Evolutionary conservation across 495 filamentous ascomycete species (phyloP).

Genomic region (Hyphodiscus hymeniophilus): DNA sequence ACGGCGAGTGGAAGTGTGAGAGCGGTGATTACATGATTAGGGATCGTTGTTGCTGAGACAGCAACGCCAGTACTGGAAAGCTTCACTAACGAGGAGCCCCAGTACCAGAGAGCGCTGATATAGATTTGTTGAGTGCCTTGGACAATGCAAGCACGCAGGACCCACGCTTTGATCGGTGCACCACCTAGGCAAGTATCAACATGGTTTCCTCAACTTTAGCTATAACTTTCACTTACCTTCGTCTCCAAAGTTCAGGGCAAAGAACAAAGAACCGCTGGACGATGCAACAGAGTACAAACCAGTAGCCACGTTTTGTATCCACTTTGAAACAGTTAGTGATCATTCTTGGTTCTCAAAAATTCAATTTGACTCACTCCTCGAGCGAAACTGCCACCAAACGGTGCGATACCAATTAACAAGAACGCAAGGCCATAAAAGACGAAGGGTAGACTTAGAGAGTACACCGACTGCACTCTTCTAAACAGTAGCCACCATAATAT

Average conservation of each 20-base stretch:
- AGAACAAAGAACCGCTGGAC: constrained; percentile 51
- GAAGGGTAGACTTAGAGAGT: constrained; percentile 50
- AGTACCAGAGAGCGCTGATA: constrained; percentile 57
- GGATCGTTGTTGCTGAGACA: constrained; percentile 6
- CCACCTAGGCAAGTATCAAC: constrained; percentile 28
- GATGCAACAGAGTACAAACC: constrained; percentile 53
- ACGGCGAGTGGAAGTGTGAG: constrained; percentile 40
- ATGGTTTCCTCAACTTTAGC: no score
- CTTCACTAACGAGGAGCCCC: constrained; percentile 37
- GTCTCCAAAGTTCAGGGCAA: constrained; percentile 60
- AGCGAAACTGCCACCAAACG: constrained; percentile 34
- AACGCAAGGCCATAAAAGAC: constrained; percentile 55
- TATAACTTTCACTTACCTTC: constrained; percentile 33
- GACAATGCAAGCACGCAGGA: constrained; percentile 53
- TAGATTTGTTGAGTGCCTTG: constrained; percentile 59
- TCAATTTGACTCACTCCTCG: no score
- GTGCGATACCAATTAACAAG: constrained; percentile 56
- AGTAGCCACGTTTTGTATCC: constrained; percentile 50
- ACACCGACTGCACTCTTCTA: constrained; percentile 46
- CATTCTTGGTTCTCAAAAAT: no score
- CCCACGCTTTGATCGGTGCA: constrained; percentile 54
- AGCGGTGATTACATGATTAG: constrained; percentile 31
- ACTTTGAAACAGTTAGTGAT: no score
- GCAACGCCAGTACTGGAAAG: not conserved
- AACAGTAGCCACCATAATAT: constrained; percentile 57